Evolutionary conservation across 2,329 filamentous ascomycete genomes (phyloP).

Genomic region (Exophiala xenobiotica): DNA sequence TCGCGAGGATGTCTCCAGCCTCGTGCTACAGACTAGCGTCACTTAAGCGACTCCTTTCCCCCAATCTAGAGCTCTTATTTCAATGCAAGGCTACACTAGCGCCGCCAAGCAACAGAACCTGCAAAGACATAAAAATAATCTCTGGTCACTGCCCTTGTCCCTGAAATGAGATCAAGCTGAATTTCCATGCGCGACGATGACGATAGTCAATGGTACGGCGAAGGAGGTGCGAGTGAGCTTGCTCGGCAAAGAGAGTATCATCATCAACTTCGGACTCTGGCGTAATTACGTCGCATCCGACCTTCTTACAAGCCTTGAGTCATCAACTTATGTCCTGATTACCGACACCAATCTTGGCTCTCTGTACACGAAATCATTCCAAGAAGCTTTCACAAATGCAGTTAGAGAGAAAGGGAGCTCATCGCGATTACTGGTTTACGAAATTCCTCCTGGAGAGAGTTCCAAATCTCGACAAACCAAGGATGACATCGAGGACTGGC

Average conservation of each 20-base stretch:
- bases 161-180: not conserved
- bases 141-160: too few species aligned
- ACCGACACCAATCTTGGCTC: constrained; percentile 90
- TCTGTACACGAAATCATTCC: constrained; percentile 77
- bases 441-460: constrained; percentile 85
- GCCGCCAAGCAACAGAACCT: not conserved
- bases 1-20: not conserved
- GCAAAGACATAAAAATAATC: constrained; percentile 25
- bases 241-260: constrained; percentile 82
- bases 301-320: constrained; percentile 71
- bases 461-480: constrained; percentile 94
- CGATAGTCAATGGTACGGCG: constrained; percentile 24
- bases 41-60: not conserved
- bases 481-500: constrained; percentile 95
- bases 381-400: constrained; percentile 60
- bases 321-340: constrained; percentile 92
- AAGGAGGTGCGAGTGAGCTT: constrained; percentile 63
- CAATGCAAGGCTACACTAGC: constrained; percentile 19
- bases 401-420: constrained; percentile 39
- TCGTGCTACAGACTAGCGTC: not conserved
- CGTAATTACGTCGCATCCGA: constrained; percentile 76
- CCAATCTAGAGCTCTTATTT: not conserved
- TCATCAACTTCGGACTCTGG: constrained; percentile 91
- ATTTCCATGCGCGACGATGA: constrained; percentile 19
- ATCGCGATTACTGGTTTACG: constrained; percentile 75